phyloP scores from a whole-genome alignment of 1,284 basidiomycete genomes.

The Cryptococcus sp. region DNA sequence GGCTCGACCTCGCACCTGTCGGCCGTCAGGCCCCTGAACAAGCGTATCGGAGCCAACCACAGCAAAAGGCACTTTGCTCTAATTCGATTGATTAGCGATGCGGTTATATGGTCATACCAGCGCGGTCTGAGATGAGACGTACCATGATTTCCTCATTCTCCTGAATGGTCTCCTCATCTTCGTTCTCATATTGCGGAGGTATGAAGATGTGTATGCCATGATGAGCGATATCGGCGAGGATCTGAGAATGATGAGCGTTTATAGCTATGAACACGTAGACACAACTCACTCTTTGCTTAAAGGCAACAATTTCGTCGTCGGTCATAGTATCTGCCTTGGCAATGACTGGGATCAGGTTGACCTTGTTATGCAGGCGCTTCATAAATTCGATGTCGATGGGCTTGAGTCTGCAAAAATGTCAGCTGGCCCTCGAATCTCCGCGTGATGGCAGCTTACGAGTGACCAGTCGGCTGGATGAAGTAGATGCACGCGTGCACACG shows the following conservation, averaged over 20 bases:
- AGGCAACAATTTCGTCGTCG: slow-evolving; percentile 85
- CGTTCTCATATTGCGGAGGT: slow-evolving; percentile 91
- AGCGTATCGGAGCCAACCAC: slow-evolving; percentile 87
- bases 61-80: slow-evolving; percentile 94
- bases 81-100: slow-evolving; percentile 1
- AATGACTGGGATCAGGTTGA: slow-evolving; percentile 96
- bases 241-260: slow-evolving; percentile 56
- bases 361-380: slow-evolving; percentile 89
- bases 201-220: slow-evolving; percentile 96
- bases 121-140: slow-evolving; percentile 22
- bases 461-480: slow-evolving; percentile 96
- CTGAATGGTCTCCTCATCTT: slow-evolving; percentile 93
- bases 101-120: neutral
- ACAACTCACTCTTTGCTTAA: slow-evolving; percentile 78
- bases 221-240: slow-evolving; percentile 84
- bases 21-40: slow-evolving; percentile 79
- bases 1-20: slow-evolving; percentile 82
- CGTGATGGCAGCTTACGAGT: slow-evolving; percentile 66
- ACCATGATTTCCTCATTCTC: slow-evolving; percentile 92
- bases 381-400: slow-evolving; percentile 98
- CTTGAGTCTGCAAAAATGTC: slow-evolving; percentile 66
- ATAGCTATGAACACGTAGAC: too few relatives aligned
- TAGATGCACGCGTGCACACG: slow-evolving; percentile 75
- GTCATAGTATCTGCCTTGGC: slow-evolving; percentile 96
- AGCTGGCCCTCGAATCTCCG: slow-evolving; percentile 2